Conservation (phyloP, 305 asterid species). For the Rubia balearica region DNA sequence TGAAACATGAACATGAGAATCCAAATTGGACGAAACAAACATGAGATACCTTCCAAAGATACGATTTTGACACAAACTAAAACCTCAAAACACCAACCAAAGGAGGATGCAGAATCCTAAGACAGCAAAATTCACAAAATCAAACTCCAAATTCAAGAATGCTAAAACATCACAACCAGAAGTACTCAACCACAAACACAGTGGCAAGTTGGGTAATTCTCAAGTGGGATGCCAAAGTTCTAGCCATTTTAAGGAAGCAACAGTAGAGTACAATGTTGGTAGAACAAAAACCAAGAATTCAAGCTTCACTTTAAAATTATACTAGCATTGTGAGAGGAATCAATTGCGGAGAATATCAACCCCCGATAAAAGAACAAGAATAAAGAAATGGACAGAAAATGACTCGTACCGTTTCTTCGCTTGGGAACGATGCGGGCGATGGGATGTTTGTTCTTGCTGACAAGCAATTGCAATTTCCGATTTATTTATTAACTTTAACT, state of each 20-base stretch:
- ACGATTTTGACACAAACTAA: not conserved
- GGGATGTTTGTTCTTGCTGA: slow-evolving; percentile 1
- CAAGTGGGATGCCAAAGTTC: not conserved
- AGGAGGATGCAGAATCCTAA: not conserved
- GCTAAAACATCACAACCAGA: not conserved
- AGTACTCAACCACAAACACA: not conserved
- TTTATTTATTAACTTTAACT: too few species aligned
- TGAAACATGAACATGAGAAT: not conserved
- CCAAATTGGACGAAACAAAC: not conserved
- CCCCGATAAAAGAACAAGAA: not conserved
- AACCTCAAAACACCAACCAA: not conserved
- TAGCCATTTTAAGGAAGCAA: not conserved
- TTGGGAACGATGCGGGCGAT: not conserved
- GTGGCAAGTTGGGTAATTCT: not conserved
- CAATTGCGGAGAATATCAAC: not conserved
- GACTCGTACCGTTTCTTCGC: not conserved
- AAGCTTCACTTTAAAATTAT: not conserved
- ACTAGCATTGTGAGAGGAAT: not conserved
- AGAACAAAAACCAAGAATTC: not conserved
- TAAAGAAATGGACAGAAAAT: not conserved
- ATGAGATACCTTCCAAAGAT: not conserved
- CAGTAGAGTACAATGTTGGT: not conserved
- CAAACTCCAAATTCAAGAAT: not conserved
- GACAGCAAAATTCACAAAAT: not conserved
- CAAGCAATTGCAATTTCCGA: not conserved